phyloP scores from a whole-genome alignment of 805 yeast species.

The Schwanniomyces vanrijiae region DNA sequence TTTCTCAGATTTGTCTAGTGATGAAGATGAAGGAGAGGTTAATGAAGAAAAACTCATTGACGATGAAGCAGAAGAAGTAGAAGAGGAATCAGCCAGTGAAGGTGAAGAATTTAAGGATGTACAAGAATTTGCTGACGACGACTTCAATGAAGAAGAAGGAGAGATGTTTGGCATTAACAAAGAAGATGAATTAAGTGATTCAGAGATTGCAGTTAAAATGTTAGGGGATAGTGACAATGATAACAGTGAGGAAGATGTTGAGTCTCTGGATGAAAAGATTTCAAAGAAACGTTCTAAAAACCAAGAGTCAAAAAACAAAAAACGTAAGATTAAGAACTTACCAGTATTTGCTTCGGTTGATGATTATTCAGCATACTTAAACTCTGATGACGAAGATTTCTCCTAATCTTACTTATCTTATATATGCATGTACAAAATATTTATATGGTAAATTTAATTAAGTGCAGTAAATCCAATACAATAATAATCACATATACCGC shows the following conservation, averaged over 20 bases:
- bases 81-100: conserved; percentile 8
- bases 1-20: conserved; percentile 31
- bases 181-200: conserved; percentile 15
- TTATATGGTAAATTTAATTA: background rate
- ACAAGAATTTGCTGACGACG: conserved; percentile 4
- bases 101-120: conserved; percentile 16
- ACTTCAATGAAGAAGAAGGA: conserved; percentile 22
- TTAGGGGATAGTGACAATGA: conserved; percentile 26
- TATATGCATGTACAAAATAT: background rate
- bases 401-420: conserved; percentile 6
- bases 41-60: conserved; percentile 18
- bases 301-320: conserved; percentile 40
- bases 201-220: conserved; percentile 14
- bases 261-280: conserved; percentile 29
- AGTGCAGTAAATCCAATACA: background rate
- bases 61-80: conserved; percentile 26
- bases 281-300: conserved; percentile 20
- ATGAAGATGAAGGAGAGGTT: conserved; percentile 22
- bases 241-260: conserved; percentile 8
- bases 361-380: conserved; percentile 74
- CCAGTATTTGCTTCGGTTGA: conserved; percentile 90
- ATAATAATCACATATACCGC: background rate
- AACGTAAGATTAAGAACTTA: conserved; percentile 59
- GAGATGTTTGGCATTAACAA: conserved; percentile 17
- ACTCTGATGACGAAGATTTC: conserved; percentile 59